phyloP scores from a whole-genome alignment of 2,329 filamentous ascomycete species.

The Pyrenochaeta sp. region DNA sequence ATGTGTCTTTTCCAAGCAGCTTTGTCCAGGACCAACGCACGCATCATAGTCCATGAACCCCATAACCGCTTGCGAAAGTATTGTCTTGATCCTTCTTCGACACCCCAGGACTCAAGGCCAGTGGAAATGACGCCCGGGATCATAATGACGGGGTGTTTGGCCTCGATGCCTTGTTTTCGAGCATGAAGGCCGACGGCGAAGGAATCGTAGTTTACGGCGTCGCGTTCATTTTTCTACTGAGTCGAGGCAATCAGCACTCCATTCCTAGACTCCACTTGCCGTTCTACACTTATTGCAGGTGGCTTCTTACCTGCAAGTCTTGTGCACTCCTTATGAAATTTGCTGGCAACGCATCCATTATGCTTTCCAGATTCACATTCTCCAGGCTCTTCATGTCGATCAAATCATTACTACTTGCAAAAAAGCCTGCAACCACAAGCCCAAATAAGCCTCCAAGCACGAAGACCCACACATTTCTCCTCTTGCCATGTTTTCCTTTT shows the following conservation, averaged over 20 bases:
- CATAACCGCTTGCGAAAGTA: constrained; percentile 96
- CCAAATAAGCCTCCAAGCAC: constrained; percentile 89
- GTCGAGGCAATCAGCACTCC: constrained; percentile 33
- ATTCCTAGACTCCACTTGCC: not conserved
- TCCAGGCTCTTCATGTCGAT: constrained; percentile 80
- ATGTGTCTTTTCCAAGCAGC: constrained; percentile 94
- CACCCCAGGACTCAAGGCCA: constrained; percentile 96
- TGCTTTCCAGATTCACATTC: constrained; percentile 79
- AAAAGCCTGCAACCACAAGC: constrained; percentile 85
- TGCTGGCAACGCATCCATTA: constrained; percentile 88
- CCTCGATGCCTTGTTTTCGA: constrained; percentile 79
- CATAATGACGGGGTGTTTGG: constrained; percentile 93
- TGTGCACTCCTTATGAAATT: constrained; percentile 85
- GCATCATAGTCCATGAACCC: constrained; percentile 99
- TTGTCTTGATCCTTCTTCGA: constrained; percentile 79
- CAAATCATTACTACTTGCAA: constrained; percentile 87
- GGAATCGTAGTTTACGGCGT: constrained; percentile 89
- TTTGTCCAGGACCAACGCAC: constrained; percentile 90
- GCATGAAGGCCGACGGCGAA: constrained; percentile 91
- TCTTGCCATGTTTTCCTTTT: constrained; percentile 63
- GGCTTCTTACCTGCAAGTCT: constrained; percentile 74
- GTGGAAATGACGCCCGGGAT: constrained; percentile 97
- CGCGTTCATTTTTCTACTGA: constrained; percentile 80
- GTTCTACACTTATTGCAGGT: not conserved
- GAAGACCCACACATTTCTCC: constrained; percentile 84